These are phyloP conservation scores for Phialophora expanda DNA, from an alignment of 2,329 filamentous ascomycete species.

Conservation along the genomic window DNA sequence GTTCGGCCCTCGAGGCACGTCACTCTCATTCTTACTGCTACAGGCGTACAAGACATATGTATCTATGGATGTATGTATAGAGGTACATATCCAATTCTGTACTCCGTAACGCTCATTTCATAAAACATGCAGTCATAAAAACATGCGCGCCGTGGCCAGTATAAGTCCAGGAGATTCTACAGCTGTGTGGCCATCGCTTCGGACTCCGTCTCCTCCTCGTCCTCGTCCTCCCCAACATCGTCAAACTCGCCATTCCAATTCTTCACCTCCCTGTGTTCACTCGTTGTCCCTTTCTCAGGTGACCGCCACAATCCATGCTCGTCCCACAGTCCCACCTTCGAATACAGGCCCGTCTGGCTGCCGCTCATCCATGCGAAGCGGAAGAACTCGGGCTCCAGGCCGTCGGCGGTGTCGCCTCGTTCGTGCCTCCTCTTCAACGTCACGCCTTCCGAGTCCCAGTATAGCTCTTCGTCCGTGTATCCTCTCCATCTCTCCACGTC, in stretches of 20 bases:
- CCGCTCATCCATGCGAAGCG: slow-evolving; percentile 53
- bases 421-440: slow-evolving; percentile 31
- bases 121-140: background rate
- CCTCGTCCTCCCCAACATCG: slow-evolving; percentile 4
- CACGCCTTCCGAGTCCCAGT: slow-evolving; percentile 45
- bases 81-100: background rate
- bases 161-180: background rate
- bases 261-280: slow-evolving; percentile 5
- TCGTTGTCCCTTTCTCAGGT: slow-evolving; percentile 6
- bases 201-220: background rate
- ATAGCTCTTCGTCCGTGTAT: slow-evolving; percentile 58
- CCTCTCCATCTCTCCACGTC: slow-evolving; percentile 67
- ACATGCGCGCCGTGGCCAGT: background rate
- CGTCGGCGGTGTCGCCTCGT: slow-evolving; percentile 23
- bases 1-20: background rate
- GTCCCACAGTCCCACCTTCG: slow-evolving; percentile 38
- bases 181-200: background rate
- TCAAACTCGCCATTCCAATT: slow-evolving; percentile 12
- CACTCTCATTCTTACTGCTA: background rate
- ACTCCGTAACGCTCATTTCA: background rate
- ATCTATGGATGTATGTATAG: background rate
- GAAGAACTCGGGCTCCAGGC: slow-evolving; percentile 49
- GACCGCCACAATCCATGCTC: slow-evolving; percentile 36
- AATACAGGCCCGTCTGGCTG: slow-evolving; percentile 35
- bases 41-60: background rate